phyloP scores from a whole-genome alignment of 306 rosid genomes.

The Vigna hirtella region DNA sequence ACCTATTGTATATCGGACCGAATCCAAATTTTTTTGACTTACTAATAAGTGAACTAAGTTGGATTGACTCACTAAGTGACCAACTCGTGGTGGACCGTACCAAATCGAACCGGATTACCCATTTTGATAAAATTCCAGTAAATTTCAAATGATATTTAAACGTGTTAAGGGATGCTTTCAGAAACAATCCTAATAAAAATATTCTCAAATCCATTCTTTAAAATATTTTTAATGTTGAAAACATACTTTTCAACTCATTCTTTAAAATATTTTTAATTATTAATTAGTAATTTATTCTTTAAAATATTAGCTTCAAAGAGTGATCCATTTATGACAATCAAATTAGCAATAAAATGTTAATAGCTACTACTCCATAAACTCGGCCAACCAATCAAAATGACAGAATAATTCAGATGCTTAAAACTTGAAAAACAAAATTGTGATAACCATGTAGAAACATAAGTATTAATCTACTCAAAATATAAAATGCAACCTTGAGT shows the following conservation, averaged over 20 bases:
- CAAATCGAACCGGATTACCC: too few species aligned
- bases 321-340: background rate
- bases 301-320: background rate
- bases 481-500: conserved; percentile 14
- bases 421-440: background rate
- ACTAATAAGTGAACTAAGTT: too few species aligned
- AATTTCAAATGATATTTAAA: background rate
- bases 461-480: conserved; percentile 9
- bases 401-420: background rate
- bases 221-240: background rate
- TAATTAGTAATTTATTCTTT: background rate
- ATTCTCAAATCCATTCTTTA: background rate
- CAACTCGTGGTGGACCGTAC: too few species aligned
- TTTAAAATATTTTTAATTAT: background rate
- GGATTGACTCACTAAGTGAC: too few species aligned
- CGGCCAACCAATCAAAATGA: background rate
- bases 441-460: background rate
- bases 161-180: background rate
- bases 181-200: background rate
- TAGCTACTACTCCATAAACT: background rate
- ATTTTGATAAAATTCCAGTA: too few species aligned
- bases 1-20: too few species aligned
- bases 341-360: background rate
- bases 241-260: background rate
- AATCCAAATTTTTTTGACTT: too few species aligned